phyloP scores from a whole-genome alignment of 2,329 filamentous ascomycete genomes.

The Aspergillus puulaauensis region DNA sequence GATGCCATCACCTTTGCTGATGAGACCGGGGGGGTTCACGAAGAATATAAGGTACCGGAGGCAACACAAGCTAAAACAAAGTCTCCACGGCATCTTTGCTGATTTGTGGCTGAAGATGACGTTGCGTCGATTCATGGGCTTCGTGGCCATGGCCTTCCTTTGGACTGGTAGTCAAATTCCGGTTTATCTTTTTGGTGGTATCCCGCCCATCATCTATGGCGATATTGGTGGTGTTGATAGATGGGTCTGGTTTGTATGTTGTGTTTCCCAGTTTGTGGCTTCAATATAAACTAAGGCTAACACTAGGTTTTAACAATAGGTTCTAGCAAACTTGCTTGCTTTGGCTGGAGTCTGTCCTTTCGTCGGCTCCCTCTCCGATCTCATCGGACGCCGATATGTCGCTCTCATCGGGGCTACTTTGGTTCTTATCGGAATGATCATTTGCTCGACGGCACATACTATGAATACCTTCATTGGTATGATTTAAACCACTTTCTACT shows the following conservation, averaged over 20 bases:
- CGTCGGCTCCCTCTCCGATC: conserved; percentile 65
- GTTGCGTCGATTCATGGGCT: conserved; percentile 53
- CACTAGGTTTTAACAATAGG: conserved; percentile 22
- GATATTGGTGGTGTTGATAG: conserved; percentile 61
- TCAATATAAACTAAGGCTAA: not conserved
- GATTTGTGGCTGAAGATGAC: conserved; percentile 40
- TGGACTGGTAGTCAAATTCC: conserved; percentile 64
- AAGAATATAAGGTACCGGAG: conserved; percentile 36
- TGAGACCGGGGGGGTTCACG: conserved; percentile 27
- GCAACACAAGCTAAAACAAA: too few species aligned
- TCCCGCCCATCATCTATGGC: conserved; percentile 57
- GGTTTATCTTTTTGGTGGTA: conserved; percentile 53
- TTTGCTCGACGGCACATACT: conserved; percentile 56
- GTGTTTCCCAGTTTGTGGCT: not conserved
- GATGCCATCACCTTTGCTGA: conserved; percentile 50
- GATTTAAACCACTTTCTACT: conserved; percentile 16
- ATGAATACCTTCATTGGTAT: conserved; percentile 64
- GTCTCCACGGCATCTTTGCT: too few species aligned
- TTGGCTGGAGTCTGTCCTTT: conserved; percentile 61
- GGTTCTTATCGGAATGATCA: conserved; percentile 60
- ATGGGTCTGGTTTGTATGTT: conserved; percentile 60
- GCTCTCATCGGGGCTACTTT: conserved; percentile 55
- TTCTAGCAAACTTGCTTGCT: conserved; percentile 54
- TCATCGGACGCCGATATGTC: conserved; percentile 62
- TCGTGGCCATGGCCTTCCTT: conserved; percentile 59